Conservation (phyloP, 2,329 filamentous ascomycete genomes). For the Penicillium polonicum region DNA sequence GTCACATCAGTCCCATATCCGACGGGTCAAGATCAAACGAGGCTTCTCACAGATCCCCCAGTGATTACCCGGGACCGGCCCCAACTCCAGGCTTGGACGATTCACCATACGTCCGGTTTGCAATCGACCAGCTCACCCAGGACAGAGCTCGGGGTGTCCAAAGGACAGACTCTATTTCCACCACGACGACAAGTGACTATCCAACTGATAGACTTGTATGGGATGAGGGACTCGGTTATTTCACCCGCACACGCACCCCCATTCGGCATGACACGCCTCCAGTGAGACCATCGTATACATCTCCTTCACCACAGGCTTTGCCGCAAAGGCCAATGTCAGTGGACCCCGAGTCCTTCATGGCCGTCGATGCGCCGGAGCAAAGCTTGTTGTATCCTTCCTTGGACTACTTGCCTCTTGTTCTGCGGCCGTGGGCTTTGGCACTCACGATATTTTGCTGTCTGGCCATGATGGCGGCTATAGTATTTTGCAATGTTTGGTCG, state of each 20-base stretch:
- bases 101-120: slow-evolving; percentile 83
- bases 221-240: slow-evolving; percentile 48
- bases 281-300: slow-evolving; percentile 31
- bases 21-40: slow-evolving; percentile 23
- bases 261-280: slow-evolving; percentile 32
- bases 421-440: slow-evolving; percentile 66
- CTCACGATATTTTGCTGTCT: slow-evolving; percentile 61
- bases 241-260: slow-evolving; percentile 35
- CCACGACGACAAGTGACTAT: slow-evolving; percentile 40
- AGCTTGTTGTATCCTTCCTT: slow-evolving; percentile 54
- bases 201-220: slow-evolving; percentile 53
- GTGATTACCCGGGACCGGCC: slow-evolving; percentile 40
- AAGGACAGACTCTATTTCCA: slow-evolving; percentile 49
- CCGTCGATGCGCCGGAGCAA: slow-evolving; percentile 47
- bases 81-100: slow-evolving; percentile 78
- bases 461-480: slow-evolving; percentile 68
- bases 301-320: slow-evolving; percentile 37
- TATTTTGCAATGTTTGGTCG: slow-evolving; percentile 72
- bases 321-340: slow-evolving; percentile 29
- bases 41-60: slow-evolving; percentile 26
- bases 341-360: slow-evolving; percentile 48
- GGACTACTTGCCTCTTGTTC: slow-evolving; percentile 67
- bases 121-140: slow-evolving; percentile 80
- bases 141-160: slow-evolving; percentile 60
- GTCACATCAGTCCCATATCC: slow-evolving; percentile 23